Evolutionary conservation across 306 rosid species (phyloP), one percentile per base, ranked within the genome.

Genomic region (Canavalia ensiformis): DNA sequence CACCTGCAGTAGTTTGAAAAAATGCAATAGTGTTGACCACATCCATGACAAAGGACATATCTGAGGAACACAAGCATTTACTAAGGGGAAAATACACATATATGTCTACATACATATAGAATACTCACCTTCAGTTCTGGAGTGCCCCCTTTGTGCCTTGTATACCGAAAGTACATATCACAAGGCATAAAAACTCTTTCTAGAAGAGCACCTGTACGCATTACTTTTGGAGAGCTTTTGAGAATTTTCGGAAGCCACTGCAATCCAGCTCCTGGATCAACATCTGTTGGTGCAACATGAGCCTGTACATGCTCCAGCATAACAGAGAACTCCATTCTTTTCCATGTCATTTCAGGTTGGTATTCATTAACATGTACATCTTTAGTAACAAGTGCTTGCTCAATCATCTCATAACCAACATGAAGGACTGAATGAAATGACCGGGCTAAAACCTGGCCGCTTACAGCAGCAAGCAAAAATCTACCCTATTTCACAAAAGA

Each of bases 171-270:
- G 78, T 96, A 96, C 99, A 96, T 96, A 74, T 92, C 81, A 84
- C 99, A 96, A 28, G 99, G 99, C 99, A 94, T 94, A 85, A 96
- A 96, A 80, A 96, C 99, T 88, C 99, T 96, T 88, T 96, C 99
- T 65, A 96, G 98, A 81, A 96, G 91, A 88, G 99, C 99, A 87
- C 99, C 99, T 8, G 99, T 96, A 58, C 99, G 99, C 87, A 90
- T 90, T 56, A 94, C 98, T 91, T 96, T 94, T 34, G 99, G 99
- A 78, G 99, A 96, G 87, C 91, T 96, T 88, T 90, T 88, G 60
- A 85, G 91, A 88, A 96, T 92, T 89, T 90, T 88, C 1, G 98
- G 99, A 82, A 96, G 99, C 99, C 99, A 96, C 87, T 96, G 99
- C 86, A 96, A 80, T 72, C 99, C 99, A 83, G 99, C 99, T 66